Conservation (phyloP, 805 yeast species). For the Isabelozyma heimii region DNA sequence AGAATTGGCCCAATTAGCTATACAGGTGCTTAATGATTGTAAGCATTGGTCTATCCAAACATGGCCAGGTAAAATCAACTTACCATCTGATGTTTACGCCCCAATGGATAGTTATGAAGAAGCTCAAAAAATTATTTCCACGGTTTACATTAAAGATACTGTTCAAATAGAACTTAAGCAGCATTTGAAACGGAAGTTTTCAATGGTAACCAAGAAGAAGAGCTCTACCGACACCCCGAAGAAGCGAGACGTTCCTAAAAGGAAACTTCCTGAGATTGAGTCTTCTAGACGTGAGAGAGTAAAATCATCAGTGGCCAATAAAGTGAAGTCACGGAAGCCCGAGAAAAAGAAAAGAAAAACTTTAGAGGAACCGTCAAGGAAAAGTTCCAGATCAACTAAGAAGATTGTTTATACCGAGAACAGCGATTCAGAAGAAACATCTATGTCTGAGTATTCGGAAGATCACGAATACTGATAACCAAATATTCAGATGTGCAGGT, state of each 20-base stretch:
- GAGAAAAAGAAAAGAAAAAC: constrained; percentile 9
- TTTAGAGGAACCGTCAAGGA: constrained; percentile 33
- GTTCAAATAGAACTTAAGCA: constrained; percentile 35
- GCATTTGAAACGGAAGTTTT: constrained; percentile 21
- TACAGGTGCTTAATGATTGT: constrained; percentile 54
- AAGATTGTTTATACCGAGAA: constrained; percentile 34
- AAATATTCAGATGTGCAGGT: too few relatives aligned
- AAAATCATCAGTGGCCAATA: constrained; percentile 6
- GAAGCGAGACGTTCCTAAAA: not conserved
- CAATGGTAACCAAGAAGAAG: constrained; percentile 10
- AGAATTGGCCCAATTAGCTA: constrained; percentile 67
- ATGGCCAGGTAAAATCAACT: constrained; percentile 75
- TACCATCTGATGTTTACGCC: constrained; percentile 69
- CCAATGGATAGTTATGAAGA: constrained; percentile 56
- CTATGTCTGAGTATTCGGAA: not conserved
- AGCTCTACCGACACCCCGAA: not conserved
- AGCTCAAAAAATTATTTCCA: constrained; percentile 55
- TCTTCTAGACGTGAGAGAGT: constrained; percentile 18
- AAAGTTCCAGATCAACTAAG: constrained; percentile 37
- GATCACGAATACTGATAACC: not conserved
- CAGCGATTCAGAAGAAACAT: constrained; percentile 11
- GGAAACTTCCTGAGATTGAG: constrained; percentile 6
- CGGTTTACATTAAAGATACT: constrained; percentile 53
- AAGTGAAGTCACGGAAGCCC: constrained; percentile 11
- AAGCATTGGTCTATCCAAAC: constrained; percentile 71